Percentiles rank a stretch among this genome's conserved stretches.
Conservation (phyloP, 78 protist species). For the Planoprotostelium fungivorum region DNA sequence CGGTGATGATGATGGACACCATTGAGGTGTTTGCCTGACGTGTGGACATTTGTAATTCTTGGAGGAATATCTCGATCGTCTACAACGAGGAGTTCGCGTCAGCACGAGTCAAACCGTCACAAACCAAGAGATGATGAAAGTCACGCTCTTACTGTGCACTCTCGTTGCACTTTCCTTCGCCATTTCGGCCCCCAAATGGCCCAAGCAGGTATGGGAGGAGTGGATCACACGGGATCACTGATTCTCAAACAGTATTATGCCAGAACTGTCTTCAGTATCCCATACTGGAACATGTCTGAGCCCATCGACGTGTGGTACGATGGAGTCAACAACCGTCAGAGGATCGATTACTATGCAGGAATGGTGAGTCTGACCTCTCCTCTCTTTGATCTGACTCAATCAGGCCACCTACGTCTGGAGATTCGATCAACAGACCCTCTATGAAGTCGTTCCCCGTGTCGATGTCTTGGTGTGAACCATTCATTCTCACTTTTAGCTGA, state of each 20-base stretch:
- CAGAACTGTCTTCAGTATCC: slow-evolving; percentile 39
- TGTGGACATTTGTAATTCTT: too few relatives aligned
- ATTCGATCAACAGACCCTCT: neutral
- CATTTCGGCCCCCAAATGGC: neutral
- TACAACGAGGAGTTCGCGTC: too few relatives aligned
- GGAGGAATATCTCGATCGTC: too few relatives aligned
- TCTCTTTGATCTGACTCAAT: neutral
- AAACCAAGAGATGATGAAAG: neutral
- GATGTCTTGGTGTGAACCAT: neutral
- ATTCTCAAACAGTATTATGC: slow-evolving; percentile 25
- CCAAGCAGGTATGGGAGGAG: neutral
- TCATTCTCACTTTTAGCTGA: neutral
- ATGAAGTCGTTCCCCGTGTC: slow-evolving; percentile 4
- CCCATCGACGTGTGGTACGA: slow-evolving; percentile 53
- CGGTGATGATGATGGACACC: too few relatives aligned
- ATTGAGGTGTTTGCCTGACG: too few relatives aligned
- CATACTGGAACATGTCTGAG: slow-evolving; percentile 61
- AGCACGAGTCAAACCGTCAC: neutral
- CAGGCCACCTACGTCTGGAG: neutral
- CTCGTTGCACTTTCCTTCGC: neutral
- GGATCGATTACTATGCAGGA: slow-evolving; percentile 47
- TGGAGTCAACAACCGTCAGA: slow-evolving; percentile 54
- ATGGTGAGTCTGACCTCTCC: neutral
- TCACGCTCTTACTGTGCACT: neutral
- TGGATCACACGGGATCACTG: neutral